Percentiles rank a stretch among this genome's conserved stretches.
Conservation (phyloP, 345 rosid species). For the Hypericum perforatum region DNA sequence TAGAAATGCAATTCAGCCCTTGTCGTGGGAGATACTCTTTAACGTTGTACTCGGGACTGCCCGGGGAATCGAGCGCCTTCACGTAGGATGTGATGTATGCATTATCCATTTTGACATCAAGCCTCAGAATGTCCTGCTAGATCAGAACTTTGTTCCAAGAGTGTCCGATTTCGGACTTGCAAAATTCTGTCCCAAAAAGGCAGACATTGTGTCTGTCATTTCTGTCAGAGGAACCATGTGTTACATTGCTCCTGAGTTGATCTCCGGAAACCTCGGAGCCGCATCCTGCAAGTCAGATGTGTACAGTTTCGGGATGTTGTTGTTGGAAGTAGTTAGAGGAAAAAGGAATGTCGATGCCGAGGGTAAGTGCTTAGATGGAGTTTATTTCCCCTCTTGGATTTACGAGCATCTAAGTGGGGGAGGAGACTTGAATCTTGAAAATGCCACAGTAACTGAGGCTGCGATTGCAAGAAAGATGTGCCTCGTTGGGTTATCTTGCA, state of each 20-base stretch:
- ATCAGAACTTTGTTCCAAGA: constrained; percentile 15
- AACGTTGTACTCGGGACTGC: constrained; percentile 19
- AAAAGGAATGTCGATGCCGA: constrained; percentile 1
- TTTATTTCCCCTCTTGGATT: constrained; percentile 19
- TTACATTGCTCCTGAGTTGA: constrained; percentile 20
- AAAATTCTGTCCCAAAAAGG: constrained; percentile 15
- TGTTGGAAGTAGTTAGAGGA: constrained; percentile 20
- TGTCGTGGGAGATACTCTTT: constrained; percentile 14
- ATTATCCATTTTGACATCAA: constrained; percentile 28
- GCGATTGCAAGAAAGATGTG: constrained; percentile 21
- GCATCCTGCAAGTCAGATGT: constrained; percentile 23
- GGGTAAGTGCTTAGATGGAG: not conserved
- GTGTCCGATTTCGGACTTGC: constrained; percentile 27
- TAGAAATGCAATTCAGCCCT: constrained; percentile 5
- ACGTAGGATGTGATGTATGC: constrained; percentile 17
- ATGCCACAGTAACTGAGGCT: constrained; percentile 12
- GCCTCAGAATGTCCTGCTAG: constrained; percentile 26
- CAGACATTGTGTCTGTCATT: constrained; percentile 12
- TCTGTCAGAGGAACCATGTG: constrained; percentile 14
- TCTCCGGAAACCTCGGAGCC: constrained; percentile 11
- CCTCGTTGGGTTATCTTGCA: constrained; percentile 33
- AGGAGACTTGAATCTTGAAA: constrained; percentile 16
- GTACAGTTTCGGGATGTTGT: constrained; percentile 20
- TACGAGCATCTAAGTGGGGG: constrained; percentile 15
- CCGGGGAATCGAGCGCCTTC: constrained; percentile 23